Evolutionary conservation across 495 filamentous ascomycete species (phyloP), one percentile per base, ranked within the genome.

Genomic region (Penicillium daleae): DNA sequence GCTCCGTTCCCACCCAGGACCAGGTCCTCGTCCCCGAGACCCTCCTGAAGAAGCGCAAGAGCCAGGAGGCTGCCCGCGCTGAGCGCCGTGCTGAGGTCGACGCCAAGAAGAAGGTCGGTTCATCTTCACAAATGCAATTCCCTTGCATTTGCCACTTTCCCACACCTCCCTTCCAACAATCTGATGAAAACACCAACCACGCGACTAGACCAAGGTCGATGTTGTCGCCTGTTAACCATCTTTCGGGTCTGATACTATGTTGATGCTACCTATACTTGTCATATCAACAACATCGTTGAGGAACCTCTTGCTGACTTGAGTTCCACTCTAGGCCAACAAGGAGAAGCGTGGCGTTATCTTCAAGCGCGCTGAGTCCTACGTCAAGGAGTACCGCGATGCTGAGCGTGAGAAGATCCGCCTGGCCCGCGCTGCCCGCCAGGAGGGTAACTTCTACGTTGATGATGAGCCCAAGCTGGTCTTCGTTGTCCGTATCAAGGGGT

Each of bases 31-130:
- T 97, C 74, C 93, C 93, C 60, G 93, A 97, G 89, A 97, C 93
- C 69, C 91, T 97, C 75, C 89, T 97, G 74, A 99, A 97, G 90
- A 99, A 99, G 90, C 93, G 95, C 86, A 99, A 98, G 92, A 90
- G 86, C 79, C 94, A 97, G 84, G 95, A 99, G 88, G 96, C 97
- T 87, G 91, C 92, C 74, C 89, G 92, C 74, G 94, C 94, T 80
- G 90, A 92, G 78, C 86, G 87, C 71, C 80, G 87, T 67, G 88
- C 89, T 63, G 92, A 93, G 77, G 79, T 87, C 62, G 85, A 90
- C 78, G 87, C 94, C 83, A 90, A 87, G 82, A 96, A 93, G 85
- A 86, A 92, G 87, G 95, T 98, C 75, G 74, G 91, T 89, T 68
- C 53, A 50, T 52, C 40, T 17, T 29, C 40, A 46, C 12, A 33